Conservation (phyloP, 108 stramenopile genomes). For the Cyclotella atomus region DNA sequence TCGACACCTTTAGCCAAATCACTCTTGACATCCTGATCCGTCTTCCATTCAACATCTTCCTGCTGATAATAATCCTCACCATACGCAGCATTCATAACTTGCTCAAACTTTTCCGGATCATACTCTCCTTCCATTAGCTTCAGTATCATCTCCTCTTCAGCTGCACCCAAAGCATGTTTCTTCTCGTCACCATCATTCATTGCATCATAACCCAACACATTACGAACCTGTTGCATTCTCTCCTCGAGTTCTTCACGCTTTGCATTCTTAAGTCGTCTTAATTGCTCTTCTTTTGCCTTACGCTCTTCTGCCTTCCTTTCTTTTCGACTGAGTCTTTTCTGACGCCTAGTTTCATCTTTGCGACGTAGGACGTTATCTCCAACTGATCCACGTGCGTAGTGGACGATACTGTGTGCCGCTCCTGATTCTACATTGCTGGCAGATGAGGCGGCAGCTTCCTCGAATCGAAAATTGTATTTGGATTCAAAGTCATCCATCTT, state of each 20-base stretch:
- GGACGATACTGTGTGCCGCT: conserved; percentile 68
- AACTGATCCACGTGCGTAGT: conserved; percentile 75
- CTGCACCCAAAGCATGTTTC: conserved; percentile 14
- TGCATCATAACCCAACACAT: conserved; percentile 63
- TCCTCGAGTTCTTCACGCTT: conserved; percentile 89
- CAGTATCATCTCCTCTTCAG: conserved; percentile 79
- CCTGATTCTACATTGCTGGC: conserved; percentile 49
- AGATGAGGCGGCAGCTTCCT: conserved; percentile 87
- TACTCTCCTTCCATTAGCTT: conserved; percentile 95
- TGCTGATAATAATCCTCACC: conserved; percentile 94
- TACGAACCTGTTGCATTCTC: conserved; percentile 82
- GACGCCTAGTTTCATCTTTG: conserved; percentile 90
- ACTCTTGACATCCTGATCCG: conserved; percentile 71
- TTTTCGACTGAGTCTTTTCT: conserved; percentile 85
- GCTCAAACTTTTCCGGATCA: conserved; percentile 94
- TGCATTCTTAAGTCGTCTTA: conserved; percentile 95
- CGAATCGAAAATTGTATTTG: conserved; percentile 99
- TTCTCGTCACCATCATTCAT: conserved; percentile 15
- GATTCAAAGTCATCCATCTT: conserved; percentile 96
- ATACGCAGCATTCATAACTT: conserved; percentile 86
- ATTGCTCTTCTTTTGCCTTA: conserved; percentile 92
- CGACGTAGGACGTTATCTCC: conserved; percentile 85
- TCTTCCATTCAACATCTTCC: conserved; percentile 88
- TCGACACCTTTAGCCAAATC: conserved; percentile 57
- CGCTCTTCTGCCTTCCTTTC: conserved; percentile 95